Evolutionary conservation across 768 basidiomycete species (phyloP).

Genomic region (Russula emetica): DNA sequence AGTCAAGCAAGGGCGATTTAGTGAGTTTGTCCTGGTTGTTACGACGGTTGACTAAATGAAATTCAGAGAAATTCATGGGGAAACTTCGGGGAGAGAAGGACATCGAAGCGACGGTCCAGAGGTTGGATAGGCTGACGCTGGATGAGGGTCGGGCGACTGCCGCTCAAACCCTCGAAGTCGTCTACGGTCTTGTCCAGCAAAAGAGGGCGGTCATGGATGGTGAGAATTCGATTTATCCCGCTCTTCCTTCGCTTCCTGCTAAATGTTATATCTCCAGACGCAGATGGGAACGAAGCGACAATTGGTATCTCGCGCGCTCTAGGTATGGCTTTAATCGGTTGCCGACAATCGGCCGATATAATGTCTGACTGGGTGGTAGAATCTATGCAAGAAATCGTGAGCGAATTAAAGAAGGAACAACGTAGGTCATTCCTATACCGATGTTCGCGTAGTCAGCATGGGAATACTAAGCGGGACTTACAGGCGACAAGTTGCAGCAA

Average conservation of each 20-base stretch:
- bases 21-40: not conserved
- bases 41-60: not conserved
- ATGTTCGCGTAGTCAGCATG: too few relatives aligned
- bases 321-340: not conserved
- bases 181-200: constrained; percentile 4
- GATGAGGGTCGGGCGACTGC: constrained; percentile 3
- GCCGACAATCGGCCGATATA: too few relatives aligned
- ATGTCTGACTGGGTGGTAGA: not conserved
- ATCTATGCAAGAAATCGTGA: not conserved
- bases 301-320: not conserved
- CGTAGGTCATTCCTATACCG: not conserved
- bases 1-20: constrained; percentile 3
- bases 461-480: not conserved
- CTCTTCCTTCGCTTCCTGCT: not conserved
- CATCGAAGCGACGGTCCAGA: not conserved
- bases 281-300: not conserved
- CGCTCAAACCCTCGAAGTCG: constrained; percentile 3
- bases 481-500: constrained; percentile 1
- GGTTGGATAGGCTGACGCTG: not conserved
- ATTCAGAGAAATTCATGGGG: constrained; percentile 8
- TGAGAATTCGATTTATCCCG: not conserved
- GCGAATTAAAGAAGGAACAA: not conserved
- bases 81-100: constrained; percentile 14
- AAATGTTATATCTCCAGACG: not conserved
- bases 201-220: constrained; percentile 7